Evolutionary conservation across 768 basidiomycete genomes (phyloP).

Genomic region (Amanita muscaria): DNA sequence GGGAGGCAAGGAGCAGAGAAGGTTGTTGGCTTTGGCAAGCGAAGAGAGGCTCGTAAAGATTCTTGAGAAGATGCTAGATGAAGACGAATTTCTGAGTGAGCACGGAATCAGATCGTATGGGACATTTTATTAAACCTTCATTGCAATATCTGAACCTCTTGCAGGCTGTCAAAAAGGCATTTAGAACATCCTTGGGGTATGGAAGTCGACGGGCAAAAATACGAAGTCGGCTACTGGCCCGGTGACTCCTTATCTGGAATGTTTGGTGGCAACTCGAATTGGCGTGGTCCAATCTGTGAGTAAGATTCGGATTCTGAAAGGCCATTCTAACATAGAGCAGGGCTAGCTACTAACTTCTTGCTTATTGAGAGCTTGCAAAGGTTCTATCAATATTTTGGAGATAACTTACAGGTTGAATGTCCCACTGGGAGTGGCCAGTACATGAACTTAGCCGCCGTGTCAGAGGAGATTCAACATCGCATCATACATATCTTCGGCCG

Average conservation of each 20-base stretch:
- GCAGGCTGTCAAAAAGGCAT: conserved; percentile 81
- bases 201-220: conserved; percentile 84
- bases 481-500: conserved; percentile 98
- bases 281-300: conserved; percentile 87
- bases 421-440: conserved; percentile 96
- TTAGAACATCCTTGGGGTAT: conserved; percentile 92
- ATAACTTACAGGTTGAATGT: conserved; percentile 85
- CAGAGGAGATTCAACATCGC: conserved; percentile 98
- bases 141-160: not conserved
- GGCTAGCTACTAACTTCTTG: conserved; percentile 95
- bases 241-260: conserved; percentile 95
- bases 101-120: conserved; percentile 93
- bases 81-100: conserved; percentile 93
- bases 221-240: conserved; percentile 96
- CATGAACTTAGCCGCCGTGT: conserved; percentile 90
- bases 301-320: not conserved
- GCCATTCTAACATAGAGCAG: conserved; percentile 23
- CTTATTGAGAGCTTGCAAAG: conserved; percentile 94
- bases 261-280: conserved; percentile 99
- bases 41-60: conserved; percentile 87
- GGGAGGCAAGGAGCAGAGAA: conserved; percentile 75
- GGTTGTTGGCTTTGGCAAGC: conserved; percentile 81
- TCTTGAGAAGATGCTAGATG: conserved; percentile 94
- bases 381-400: conserved; percentile 97
- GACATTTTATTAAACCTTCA: not conserved